Evolutionary conservation across 345 rosid species (phyloP).

Genomic region (Acer negundo): DNA sequence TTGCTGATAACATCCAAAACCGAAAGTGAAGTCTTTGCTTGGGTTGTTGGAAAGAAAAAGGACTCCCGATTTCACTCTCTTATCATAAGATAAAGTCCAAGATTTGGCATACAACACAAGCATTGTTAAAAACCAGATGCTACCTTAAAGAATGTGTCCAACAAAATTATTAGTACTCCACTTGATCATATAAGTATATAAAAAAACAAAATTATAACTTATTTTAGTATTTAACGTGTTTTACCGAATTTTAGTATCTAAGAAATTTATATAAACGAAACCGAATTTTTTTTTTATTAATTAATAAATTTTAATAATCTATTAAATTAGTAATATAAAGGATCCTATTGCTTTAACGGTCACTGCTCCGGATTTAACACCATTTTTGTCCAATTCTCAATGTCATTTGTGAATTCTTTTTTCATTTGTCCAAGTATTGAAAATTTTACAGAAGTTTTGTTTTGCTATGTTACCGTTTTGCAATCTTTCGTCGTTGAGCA

Average conservation of each 20-base stretch:
- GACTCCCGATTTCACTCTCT: neutral
- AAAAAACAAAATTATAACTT: slow-evolving; percentile 4
- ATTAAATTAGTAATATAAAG: too few relatives aligned
- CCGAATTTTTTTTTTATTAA: neutral
- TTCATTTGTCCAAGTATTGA: too few relatives aligned
- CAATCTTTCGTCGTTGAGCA: too few relatives aligned
- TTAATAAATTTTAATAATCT: too few relatives aligned
- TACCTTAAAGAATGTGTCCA: neutral
- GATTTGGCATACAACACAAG: neutral
- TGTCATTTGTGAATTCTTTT: neutral
- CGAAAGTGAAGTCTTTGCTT: slow-evolving; percentile 5
- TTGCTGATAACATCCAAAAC: neutral
- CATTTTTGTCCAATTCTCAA: neutral
- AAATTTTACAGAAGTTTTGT: too few relatives aligned
- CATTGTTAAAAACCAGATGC: neutral
- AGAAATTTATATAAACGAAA: slow-evolving; percentile 5
- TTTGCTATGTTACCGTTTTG: too few relatives aligned
- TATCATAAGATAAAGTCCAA: neutral
- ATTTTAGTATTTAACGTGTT: neutral
- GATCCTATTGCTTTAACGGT: slow-evolving; percentile 4
- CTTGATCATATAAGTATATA: neutral
- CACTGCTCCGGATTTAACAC: neutral
- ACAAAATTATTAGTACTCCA: neutral
- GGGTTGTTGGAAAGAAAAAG: neutral
- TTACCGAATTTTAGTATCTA: neutral